Evolutionary conservation across 2,329 filamentous ascomycete genomes (phyloP).

Genomic region (Phoma sp.): DNA sequence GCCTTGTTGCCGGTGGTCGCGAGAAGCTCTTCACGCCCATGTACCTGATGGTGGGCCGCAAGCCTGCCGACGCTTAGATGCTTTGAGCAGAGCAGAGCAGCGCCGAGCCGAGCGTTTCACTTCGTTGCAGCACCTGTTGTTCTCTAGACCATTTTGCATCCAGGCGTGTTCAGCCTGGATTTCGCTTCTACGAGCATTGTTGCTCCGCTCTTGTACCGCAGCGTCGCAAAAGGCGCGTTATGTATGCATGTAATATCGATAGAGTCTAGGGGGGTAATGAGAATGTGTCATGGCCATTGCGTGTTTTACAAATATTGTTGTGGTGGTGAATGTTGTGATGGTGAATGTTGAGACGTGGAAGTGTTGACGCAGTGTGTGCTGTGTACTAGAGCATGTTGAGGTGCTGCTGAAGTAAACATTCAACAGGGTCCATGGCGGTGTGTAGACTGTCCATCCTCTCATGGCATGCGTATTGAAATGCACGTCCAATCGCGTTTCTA

Average conservation of each 20-base stretch:
- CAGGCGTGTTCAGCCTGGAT: slow-evolving; percentile 14
- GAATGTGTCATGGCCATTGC: slow-evolving; percentile 21
- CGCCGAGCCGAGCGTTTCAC: not conserved
- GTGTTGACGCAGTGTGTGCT: too few relatives aligned
- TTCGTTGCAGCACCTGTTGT: slow-evolving; percentile 21
- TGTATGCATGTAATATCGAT: slow-evolving; percentile 39
- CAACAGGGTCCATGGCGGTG: too few relatives aligned
- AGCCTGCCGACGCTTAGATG: slow-evolving; percentile 62
- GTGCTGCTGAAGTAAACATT: too few relatives aligned
- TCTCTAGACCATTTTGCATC: slow-evolving; percentile 29
- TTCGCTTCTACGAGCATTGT: slow-evolving; percentile 24
- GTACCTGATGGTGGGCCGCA: slow-evolving; percentile 95
- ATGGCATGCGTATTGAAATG: too few relatives aligned
- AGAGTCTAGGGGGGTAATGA: slow-evolving; percentile 29
- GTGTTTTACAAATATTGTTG: too few relatives aligned
- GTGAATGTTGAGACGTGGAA: too few relatives aligned
- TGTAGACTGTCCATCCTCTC: too few relatives aligned
- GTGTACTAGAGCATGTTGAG: too few relatives aligned
- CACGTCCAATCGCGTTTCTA: too few relatives aligned
- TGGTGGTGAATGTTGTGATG: too few relatives aligned
- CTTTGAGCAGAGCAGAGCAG: too few relatives aligned
- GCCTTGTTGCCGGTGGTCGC: slow-evolving; percentile 82
- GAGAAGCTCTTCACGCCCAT: slow-evolving; percentile 97
- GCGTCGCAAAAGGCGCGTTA: slow-evolving; percentile 23
- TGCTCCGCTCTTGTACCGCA: slow-evolving; percentile 23